A percentile compares a stretch with the other conserved stretches of the same genome.
phyloP scores from a whole-genome alignment of 495 filamentous ascomycete genomes.

The Xylaria castorea region DNA sequence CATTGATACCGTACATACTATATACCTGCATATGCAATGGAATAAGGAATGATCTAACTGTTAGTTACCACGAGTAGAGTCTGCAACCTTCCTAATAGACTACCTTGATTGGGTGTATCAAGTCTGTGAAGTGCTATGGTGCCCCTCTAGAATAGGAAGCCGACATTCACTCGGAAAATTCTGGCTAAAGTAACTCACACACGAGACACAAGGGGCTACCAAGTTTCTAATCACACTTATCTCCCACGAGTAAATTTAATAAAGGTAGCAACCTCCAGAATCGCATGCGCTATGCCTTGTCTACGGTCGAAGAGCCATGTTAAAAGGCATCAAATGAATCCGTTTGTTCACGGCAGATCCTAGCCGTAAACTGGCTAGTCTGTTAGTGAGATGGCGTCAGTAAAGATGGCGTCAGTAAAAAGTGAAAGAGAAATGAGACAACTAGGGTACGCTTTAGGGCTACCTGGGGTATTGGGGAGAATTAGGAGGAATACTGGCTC shows the following conservation, averaged over 20 bases:
- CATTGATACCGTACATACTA: background rate
- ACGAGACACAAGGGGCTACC: background rate
- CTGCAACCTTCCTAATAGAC: background rate
- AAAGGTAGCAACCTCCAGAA: background rate
- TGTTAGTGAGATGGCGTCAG: background rate
- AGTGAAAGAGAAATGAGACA: background rate
- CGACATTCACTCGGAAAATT: slow-evolving; percentile 1
- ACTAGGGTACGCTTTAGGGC: background rate
- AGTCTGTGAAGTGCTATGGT: background rate
- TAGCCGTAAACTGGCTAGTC: background rate
- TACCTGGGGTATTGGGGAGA: background rate
- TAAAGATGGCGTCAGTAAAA: background rate
- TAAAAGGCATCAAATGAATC: background rate
- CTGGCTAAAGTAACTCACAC: background rate
- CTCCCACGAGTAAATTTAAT: background rate
- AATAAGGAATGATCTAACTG: background rate
- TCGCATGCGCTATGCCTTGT: background rate
- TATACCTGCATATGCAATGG: background rate
- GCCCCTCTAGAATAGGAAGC: background rate
- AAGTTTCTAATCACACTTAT: background rate
- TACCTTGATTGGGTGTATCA: background rate
- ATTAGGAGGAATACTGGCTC: background rate
- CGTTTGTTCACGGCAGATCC: background rate
- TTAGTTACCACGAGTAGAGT: background rate
- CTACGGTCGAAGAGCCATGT: background rate